Conservation (phyloP, 305 asterid species). For the Rubia occidens region DNA sequence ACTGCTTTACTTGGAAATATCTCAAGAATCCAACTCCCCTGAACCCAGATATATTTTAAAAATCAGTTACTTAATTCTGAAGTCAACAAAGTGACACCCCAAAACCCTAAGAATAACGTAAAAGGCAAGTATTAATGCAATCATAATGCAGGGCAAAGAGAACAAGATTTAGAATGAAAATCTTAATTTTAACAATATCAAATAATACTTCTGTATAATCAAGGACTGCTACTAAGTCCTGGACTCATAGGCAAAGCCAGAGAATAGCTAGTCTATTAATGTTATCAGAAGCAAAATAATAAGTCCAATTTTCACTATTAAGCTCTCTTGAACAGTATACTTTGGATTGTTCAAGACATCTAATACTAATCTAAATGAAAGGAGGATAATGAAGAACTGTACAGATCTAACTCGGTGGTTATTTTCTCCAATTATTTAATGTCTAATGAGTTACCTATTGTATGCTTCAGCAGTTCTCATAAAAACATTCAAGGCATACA, state of each 20-base stretch:
- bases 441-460: background rate
- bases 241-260: too few relatives aligned
- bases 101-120: background rate
- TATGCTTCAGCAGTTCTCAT: too few relatives aligned
- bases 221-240: background rate
- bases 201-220: background rate
- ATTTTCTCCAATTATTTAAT: background rate
- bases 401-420: too few relatives aligned
- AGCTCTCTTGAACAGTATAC: too few relatives aligned
- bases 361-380: too few relatives aligned
- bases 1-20: conserved; percentile 80
- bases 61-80: conserved; percentile 18
- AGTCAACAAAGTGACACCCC: background rate
- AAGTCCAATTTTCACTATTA: too few relatives aligned
- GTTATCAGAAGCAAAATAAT: too few relatives aligned
- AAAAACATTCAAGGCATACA: background rate
- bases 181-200: background rate
- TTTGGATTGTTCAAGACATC: too few relatives aligned
- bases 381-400: too few relatives aligned
- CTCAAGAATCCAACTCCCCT: conserved; percentile 94
- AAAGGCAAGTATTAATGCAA: background rate
- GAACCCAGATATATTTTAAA: conserved; percentile 36
- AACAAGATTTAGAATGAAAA: too few relatives aligned
- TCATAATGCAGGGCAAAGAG: too few relatives aligned
- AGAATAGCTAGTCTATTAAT: too few relatives aligned